A percentile compares a stretch with the other conserved stretches of the same genome.
Conservation (phyloP, 257 asterid genomes). For the Plantago ovata region DNA sequence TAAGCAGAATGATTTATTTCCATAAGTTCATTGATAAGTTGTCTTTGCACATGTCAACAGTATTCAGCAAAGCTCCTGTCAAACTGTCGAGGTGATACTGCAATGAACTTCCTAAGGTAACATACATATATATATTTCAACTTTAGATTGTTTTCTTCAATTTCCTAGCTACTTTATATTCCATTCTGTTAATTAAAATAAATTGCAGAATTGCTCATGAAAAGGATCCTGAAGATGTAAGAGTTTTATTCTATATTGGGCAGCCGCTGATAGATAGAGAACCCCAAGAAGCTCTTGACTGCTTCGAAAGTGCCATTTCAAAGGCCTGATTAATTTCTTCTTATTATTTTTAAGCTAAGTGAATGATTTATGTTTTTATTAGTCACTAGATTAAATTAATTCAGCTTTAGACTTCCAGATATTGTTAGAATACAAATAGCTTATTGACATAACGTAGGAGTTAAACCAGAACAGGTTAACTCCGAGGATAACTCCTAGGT, state of each 20-base stretch:
- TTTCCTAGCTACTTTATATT: conserved; percentile 25
- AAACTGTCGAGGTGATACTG: conserved; percentile 47
- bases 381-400: conserved; percentile 11
- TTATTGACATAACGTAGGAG: too few relatives aligned
- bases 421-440: too few relatives aligned
- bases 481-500: too few relatives aligned
- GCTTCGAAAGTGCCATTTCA: conserved; percentile 60
- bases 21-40: conserved; percentile 16
- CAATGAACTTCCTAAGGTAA: conserved; percentile 59
- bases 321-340: conserved; percentile 47
- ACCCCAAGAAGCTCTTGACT: conserved; percentile 58
- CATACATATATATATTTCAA: conserved; percentile 9
- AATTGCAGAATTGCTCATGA: conserved; percentile 79
- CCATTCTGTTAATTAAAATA: conserved; percentile 25
- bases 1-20: conserved; percentile 4
- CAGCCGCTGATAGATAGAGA: conserved; percentile 54
- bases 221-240: conserved; percentile 72
- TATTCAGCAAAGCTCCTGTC: conserved; percentile 50
- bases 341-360: conserved; percentile 10
- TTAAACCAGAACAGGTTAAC: too few relatives aligned
- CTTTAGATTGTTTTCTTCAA: conserved; percentile 17
- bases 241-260: conserved; percentile 76
- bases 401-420: background rate
- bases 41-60: conserved; percentile 40
- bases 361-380: conserved; percentile 4